A percentile compares a stretch with the other conserved stretches of the same genome.
Conservation (phyloP, 257 asterid genomes). For the Plectranthus barbatus region DNA sequence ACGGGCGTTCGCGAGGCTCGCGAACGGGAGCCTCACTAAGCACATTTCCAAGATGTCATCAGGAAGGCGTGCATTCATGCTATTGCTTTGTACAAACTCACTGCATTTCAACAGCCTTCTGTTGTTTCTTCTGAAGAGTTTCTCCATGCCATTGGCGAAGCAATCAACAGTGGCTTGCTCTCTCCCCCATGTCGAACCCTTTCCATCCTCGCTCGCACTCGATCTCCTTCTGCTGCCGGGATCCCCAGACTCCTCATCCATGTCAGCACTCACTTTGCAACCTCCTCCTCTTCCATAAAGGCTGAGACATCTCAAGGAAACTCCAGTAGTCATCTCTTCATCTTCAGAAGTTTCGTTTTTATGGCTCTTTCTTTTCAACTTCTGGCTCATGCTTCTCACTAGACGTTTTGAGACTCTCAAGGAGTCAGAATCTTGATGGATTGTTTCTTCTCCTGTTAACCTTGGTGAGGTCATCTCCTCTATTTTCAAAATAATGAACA, state of each 20-base stretch:
- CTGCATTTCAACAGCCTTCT: slow-evolving; percentile 35
- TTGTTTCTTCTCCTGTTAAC: slow-evolving; percentile 33
- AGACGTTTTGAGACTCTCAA: slow-evolving; percentile 60
- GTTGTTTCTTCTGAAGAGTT: slow-evolving; percentile 51
- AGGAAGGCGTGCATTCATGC: slow-evolving; percentile 58
- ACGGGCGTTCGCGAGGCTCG: slow-evolving; percentile 74
- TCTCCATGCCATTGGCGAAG: slow-evolving; percentile 63
- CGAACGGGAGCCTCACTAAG: slow-evolving; percentile 72
- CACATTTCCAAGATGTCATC: slow-evolving; percentile 93
- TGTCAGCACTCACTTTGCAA: slow-evolving; percentile 90
- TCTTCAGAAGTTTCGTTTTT: slow-evolving; percentile 48
- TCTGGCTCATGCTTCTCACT: slow-evolving; percentile 75
- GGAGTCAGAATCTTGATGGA: slow-evolving; percentile 44
- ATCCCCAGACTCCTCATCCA: slow-evolving; percentile 57
- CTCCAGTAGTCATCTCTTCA: slow-evolving; percentile 39
- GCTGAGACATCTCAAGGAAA: slow-evolving; percentile 70
- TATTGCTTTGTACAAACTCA: slow-evolving; percentile 27
- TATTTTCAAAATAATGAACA: not conserved
- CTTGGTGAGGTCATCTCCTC: slow-evolving; percentile 40
- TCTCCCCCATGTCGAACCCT: slow-evolving; percentile 43
- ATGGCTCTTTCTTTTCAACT: slow-evolving; percentile 50
- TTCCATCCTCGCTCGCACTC: slow-evolving; percentile 62
- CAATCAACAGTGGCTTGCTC: slow-evolving; percentile 59
- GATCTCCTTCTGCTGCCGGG: slow-evolving; percentile 53
- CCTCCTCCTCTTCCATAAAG: slow-evolving; percentile 81